A percentile compares a stretch with the other conserved stretches of the same genome.
These are phyloP conservation scores for Brassica hybrid DNA, from an alignment of 441 rosid genomes.

Conservation along the genomic window DNA sequence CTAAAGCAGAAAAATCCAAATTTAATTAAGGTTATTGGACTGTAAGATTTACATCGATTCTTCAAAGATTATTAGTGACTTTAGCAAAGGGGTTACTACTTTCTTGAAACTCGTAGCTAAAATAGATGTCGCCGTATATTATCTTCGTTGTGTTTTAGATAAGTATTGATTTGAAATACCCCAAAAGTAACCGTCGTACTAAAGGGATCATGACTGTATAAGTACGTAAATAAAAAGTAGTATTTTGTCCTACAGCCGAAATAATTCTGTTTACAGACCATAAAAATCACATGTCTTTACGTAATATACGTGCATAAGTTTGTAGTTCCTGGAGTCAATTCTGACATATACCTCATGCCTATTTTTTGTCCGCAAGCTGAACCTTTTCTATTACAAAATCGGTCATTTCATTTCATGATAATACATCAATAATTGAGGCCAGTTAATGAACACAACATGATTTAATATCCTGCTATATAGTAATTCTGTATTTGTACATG, in stretches of 20 bases:
- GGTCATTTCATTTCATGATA: background rate
- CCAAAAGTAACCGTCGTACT: background rate
- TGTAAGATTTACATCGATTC: too few species aligned
- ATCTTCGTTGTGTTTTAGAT: background rate
- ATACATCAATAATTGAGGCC: background rate
- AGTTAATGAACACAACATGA: background rate
- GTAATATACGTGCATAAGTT: constrained; percentile 9
- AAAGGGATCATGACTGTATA: background rate
- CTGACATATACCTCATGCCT: constrained; percentile 4
- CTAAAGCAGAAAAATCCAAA: background rate
- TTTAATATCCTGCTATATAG: background rate
- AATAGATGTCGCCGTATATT: background rate
- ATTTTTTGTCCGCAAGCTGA: background rate
- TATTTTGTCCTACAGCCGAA: constrained; percentile 24
- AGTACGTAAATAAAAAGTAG: constrained; percentile 17
- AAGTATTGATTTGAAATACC: background rate
- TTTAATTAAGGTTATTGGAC: too few species aligned
- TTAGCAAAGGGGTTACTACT: background rate
- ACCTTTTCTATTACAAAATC: background rate
- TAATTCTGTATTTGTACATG: background rate
- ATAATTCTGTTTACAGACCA: background rate
- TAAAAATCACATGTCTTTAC: background rate
- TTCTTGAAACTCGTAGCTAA: background rate
- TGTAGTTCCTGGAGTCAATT: constrained; percentile 1
- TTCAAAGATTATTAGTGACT: background rate